These are phyloP conservation scores for Coniosporium tulheliwenetii DNA, from an alignment of 2,329 filamentous ascomycete genomes.

Conservation along the genomic window DNA sequence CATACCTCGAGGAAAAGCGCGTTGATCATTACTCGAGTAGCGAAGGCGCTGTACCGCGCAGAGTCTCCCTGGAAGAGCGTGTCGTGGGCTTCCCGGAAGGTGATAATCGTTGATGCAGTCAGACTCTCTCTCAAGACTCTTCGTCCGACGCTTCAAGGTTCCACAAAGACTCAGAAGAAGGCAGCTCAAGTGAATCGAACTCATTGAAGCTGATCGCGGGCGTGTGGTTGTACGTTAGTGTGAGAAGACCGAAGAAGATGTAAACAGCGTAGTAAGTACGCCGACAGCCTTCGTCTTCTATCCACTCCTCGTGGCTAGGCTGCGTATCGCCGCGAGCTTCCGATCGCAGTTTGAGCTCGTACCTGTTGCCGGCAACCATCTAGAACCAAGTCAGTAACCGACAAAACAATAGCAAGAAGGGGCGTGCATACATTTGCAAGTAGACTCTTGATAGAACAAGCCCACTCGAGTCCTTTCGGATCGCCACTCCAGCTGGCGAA, in stretches of 20 bases:
- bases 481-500: slow-evolving; percentile 99
- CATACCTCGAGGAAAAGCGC: slow-evolving; percentile 95
- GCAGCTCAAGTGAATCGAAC: slow-evolving; percentile 83
- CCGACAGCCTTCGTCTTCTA: slow-evolving; percentile 90
- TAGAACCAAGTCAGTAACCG: slow-evolving; percentile 13
- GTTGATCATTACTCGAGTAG: slow-evolving; percentile 96
- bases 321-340: slow-evolving; percentile 66
- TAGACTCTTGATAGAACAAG: slow-evolving; percentile 95
- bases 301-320: slow-evolving; percentile 78
- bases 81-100: slow-evolving; percentile 87
- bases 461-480: slow-evolving; percentile 94
- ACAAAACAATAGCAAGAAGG: background rate
- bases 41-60: slow-evolving; percentile 88
- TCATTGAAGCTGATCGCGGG: slow-evolving; percentile 97
- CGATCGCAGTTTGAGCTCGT: slow-evolving; percentile 84
- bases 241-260: slow-evolving; percentile 94
- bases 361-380: slow-evolving; percentile 95
- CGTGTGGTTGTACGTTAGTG: slow-evolving; percentile 93
- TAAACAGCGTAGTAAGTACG: slow-evolving; percentile 98
- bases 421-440: slow-evolving; percentile 53
- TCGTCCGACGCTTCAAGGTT: slow-evolving; percentile 71
- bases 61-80: slow-evolving; percentile 88
- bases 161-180: slow-evolving; percentile 89
- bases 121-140: slow-evolving; percentile 65
- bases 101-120: slow-evolving; percentile 54